These are phyloP conservation scores for Calonectria hawksworthii DNA, from an alignment of 2,329 filamentous ascomycete genomes.

Conservation along the genomic window DNA sequence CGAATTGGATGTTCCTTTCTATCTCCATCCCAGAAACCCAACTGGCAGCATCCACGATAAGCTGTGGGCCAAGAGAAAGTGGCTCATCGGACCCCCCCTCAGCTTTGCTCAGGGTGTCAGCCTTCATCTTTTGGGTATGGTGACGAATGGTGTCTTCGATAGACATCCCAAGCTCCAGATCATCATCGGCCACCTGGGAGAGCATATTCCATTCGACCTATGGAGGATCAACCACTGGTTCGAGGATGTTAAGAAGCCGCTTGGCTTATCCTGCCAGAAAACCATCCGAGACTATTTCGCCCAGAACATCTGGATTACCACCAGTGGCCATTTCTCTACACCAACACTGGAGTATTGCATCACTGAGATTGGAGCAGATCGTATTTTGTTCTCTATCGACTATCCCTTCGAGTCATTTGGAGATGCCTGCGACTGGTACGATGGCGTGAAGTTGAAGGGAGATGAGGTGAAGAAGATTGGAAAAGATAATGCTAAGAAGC, in stretches of 20 bases:
- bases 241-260: conserved; percentile 67
- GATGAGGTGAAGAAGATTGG: conserved; percentile 56
- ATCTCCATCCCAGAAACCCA: conserved; percentile 73
- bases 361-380: conserved; percentile 62
- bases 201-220: conserved; percentile 64
- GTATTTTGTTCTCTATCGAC: conserved; percentile 67
- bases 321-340: conserved; percentile 69
- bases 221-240: conserved; percentile 69
- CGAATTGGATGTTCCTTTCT: conserved; percentile 74
- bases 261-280: conserved; percentile 63
- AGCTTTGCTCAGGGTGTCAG: conserved; percentile 71
- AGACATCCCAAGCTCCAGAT: conserved; percentile 60
- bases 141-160: conserved; percentile 66
- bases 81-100: conserved; percentile 71
- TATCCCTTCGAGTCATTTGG: conserved; percentile 65
- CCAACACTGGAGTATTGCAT: conserved; percentile 64
- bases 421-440: conserved; percentile 59
- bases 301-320: conserved; percentile 70
- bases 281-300: conserved; percentile 67
- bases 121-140: conserved; percentile 67
- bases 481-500: conserved; percentile 57
- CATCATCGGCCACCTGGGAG: conserved; percentile 63
- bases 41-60: conserved; percentile 69
- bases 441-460: conserved; percentile 52
- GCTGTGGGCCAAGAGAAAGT: conserved; percentile 70